Base-by-base conservation (phyloP, 495 filamentous ascomycete genomes). In the Neurospora sp. region DNA sequence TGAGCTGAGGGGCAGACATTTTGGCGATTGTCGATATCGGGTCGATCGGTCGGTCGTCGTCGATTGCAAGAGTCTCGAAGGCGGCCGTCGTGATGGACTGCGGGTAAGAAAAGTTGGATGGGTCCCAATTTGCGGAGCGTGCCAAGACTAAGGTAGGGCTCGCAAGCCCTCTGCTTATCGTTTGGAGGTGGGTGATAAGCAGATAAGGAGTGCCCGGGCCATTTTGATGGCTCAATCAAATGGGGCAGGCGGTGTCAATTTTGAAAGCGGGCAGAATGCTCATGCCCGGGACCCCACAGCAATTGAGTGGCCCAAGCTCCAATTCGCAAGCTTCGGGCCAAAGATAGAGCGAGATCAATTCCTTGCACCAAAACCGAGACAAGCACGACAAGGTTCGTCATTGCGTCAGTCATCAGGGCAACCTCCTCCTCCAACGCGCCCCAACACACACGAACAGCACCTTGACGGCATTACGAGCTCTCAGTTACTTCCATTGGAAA, bases 1-100 rank as follows among this genome's bases (percentile, higher is more conserved):
- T 95, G 84, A 96, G 86, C 81, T 91, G 87, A 71, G 87, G 91
- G 78, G 83, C 77, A 78, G 77, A 81, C 84, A 86, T 86, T 77
- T 76, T 85, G 82, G 81, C 83, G 81, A 80, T 80, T 79, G 79
- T 78, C 77, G 77, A 72, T 71, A 75, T 69, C 77, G 70, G 44
- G 70, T 74, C 74, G 75, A 72, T 74, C 75, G 45, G 74, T 70
- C 72, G 70, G 71, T 73, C 71, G 44, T 68, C 69, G 69, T 41
- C 53, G 20, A 41, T 69, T 48, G 72, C 71, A 74, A 70, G 69
- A 61, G 40, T 76, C 74, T 71, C 71, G 72, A 72, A 72, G 69
- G 44, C 68, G 41, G 37, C 69, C 18, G 45, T 42, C 69, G 69
- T 70, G 53, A 39, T 75, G n/a, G 40, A 70, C 53, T 65, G 53